Base-by-base conservation (phyloP, 2,329 filamentous ascomycete genomes). In the Venturia pyrina region DNA sequence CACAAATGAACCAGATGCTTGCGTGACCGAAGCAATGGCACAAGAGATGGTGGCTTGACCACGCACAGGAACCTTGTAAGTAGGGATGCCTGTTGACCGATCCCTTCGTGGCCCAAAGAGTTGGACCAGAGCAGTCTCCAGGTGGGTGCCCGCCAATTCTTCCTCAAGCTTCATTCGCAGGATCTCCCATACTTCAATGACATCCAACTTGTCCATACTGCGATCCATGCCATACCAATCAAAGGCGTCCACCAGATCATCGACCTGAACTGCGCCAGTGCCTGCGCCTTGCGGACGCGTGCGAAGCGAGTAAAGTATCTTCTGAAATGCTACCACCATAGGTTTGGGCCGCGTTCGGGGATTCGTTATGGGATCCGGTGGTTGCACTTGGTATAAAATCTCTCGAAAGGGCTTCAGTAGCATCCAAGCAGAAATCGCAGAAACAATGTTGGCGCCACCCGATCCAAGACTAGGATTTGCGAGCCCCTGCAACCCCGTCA, bases 401-500 rank as follows among this genome's bases (percentile, higher is more conserved):
- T 81, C 75, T 67, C 84, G 80, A 71, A 88, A 83, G 0, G 85
- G 85, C n/a, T 78, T 80, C 67, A 87, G 78, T 65, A 86, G 79
- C 67, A 87, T 74, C 80, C 82, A 85, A 1, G 83, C 78, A 1
- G 82, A 80, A n/a, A 88, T 70, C 0, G 83, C 81, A 28, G 84
- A 83, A 10, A 85, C 76, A 65, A 80, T 70, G 66, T 78, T 77
- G 1, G 75, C 75, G 21, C 73, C 76, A n/a, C 74, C 72, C 11
- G 37, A n/a, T 11, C 46, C 21, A 50, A 44, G 56, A 19, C 41
- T 60, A 68, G 65, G 28, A 69, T 71, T 40, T 68, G 69, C 32
- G 59, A 80, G 77, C 0, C 82, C 81, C 61, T 82, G 81, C 63
- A 87, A 77, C 5, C 85, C 84, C 40, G 84, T 86, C 73, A 85